These are phyloP conservation scores for Phalaenopsis hybrid DNA, from an alignment of 116 monocot species.

Conservation along the genomic window DNA sequence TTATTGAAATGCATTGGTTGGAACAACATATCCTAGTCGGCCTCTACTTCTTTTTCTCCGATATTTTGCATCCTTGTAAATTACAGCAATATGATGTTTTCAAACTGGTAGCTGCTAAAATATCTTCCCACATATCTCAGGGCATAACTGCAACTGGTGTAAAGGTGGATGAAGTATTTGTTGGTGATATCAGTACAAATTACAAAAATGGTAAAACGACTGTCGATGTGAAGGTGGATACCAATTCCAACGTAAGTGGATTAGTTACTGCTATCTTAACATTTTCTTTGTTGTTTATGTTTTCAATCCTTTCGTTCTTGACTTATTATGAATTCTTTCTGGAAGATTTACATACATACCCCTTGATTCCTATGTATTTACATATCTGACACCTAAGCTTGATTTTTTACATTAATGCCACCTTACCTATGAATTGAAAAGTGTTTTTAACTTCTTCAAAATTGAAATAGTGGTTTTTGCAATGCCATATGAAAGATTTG, in stretches of 20 bases:
- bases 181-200: slow-evolving; percentile 59
- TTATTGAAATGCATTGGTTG: background rate
- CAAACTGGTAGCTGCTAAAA: background rate
- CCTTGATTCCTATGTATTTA: background rate
- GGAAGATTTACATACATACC: background rate
- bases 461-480: too few relatives aligned
- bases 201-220: slow-evolving; percentile 53
- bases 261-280: background rate
- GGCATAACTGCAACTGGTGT: slow-evolving; percentile 58
- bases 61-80: background rate
- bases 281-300: background rate
- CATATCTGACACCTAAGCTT: background rate
- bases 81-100: background rate
- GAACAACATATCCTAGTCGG: background rate
- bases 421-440: too few relatives aligned
- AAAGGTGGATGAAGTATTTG: slow-evolving; percentile 39
- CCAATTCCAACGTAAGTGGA: slow-evolving; percentile 54
- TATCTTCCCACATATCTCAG: slow-evolving; percentile 21
- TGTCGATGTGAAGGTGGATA: slow-evolving; percentile 65
- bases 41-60: background rate
- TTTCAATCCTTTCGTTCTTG: background rate
- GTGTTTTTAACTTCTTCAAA: too few relatives aligned
- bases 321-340: background rate
- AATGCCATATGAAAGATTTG: too few relatives aligned
- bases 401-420: too few relatives aligned